phyloP scores from a whole-genome alignment of 192 early-diverging fungal genomes.

The Obelidium mucronatum region DNA sequence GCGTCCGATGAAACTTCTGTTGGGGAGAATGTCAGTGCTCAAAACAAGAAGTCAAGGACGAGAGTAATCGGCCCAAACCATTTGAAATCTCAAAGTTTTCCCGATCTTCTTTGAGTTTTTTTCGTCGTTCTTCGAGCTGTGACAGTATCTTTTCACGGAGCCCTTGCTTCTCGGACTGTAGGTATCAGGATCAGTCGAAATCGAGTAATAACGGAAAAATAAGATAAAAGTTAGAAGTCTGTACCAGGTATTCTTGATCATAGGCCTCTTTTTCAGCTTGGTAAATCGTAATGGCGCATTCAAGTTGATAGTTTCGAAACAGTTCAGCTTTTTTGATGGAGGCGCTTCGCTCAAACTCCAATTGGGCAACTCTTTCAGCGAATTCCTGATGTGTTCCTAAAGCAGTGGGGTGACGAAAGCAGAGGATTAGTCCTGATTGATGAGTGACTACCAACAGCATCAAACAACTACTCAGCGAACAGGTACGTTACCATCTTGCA shows the following conservation, averaged over 20 bases:
- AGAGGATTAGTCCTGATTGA: not conserved
- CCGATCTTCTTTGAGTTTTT: conserved; percentile 82
- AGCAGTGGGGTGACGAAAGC: not conserved
- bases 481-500: conserved; percentile 35
- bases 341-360: conserved; percentile 64
- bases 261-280: conserved; percentile 61
- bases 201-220: not conserved
- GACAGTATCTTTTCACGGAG: conserved; percentile 77
- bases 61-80: conserved; percentile 43
- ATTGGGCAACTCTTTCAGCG: conserved; percentile 64
- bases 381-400: conserved; percentile 74
- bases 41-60: conserved; percentile 1
- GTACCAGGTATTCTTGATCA: conserved; percentile 34
- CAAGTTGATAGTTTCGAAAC: conserved; percentile 75
- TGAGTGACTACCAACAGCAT: not conserved
- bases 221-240: not conserved
- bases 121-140: conserved; percentile 78
- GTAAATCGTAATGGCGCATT: conserved; percentile 71
- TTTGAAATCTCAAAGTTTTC: conserved; percentile 80
- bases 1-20: conserved; percentile 46
- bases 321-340: conserved; percentile 63
- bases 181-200: not conserved
- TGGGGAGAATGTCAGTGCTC: not conserved
- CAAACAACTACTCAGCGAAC: not conserved
- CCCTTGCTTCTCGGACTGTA: conserved; percentile 57